Base-by-base conservation (phyloP, 1,284 basidiomycete species). In the Leccinum angustisporum region DNA sequence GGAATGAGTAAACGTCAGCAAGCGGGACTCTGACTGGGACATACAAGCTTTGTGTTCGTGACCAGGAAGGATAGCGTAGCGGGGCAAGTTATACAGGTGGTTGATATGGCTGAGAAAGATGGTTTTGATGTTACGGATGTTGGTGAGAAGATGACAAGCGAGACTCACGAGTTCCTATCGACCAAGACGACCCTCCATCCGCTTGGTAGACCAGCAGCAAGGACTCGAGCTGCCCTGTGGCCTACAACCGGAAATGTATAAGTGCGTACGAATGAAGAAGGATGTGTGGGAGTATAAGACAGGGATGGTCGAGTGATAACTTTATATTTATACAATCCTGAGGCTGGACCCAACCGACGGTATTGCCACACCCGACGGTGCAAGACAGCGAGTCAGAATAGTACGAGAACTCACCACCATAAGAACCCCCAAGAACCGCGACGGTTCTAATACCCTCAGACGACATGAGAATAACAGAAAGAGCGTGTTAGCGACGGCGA, bases 31-130 rank as follows among this genome's bases (percentile, higher is more conserved):
- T 18, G n/a, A 57, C 5, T 2, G 10, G n/a, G 68, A 79, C 76
- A 76, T 71, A 82, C 86, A 87, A 18, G 87, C 86, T 78, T 90
- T 90, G 76, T 90, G 84, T 74, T 89, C 88, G 68, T 90, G 86
- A 34, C 83, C 83, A 6, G 86, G 80, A 8, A 90, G 78, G 13
- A 89, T 83, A 9, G 84, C 81, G 65, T 84, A 84, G 54, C 88
- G 80, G 3, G 88, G 86, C 56, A 89, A 79, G 57, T 84, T 82
- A 72, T 89, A 87, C 5, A 86, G 78, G 69, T 87, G 79, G 66
- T 83, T 81, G 40, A 77, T 70, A 69, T 84, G 81, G 16, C 83
- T 83, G 53, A 33, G 64, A 30, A n/a, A 55, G 25, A 48, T 34
- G 54, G 50, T 21, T 46, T 16, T 5, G 48, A 11, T 46, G 61